These are phyloP conservation scores for Tagetes erecta DNA, from an alignment of 129 eudicot genomes.

Conservation along the genomic window DNA sequence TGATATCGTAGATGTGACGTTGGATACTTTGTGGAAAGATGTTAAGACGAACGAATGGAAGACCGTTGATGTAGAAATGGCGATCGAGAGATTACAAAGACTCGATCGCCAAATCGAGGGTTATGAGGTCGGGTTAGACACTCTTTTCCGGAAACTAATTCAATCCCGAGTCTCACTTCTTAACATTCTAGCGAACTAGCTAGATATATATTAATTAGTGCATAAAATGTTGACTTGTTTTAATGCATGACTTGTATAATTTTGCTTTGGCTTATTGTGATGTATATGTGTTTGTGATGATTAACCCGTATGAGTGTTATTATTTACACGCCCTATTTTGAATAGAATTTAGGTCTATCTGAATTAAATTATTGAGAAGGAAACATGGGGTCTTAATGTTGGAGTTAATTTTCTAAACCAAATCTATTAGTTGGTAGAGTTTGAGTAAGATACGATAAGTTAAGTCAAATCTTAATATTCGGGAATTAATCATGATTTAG, in stretches of 20 bases:
- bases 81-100: conserved; percentile 17
- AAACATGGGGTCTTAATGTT: too few species aligned
- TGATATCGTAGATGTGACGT: conserved; percentile 25
- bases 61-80: neutral
- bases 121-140: conserved; percentile 31
- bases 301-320: too few species aligned
- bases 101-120: conserved; percentile 29
- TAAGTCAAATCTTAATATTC: too few species aligned
- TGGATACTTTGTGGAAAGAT: conserved; percentile 21
- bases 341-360: too few species aligned
- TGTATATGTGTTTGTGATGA: too few species aligned
- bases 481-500: too few species aligned
- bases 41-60: conserved; percentile 14
- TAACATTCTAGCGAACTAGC: conserved; percentile 36
- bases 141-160: conserved; percentile 30
- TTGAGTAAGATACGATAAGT: too few species aligned
- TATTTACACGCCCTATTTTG: too few species aligned
- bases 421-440: too few species aligned
- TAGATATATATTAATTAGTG: neutral
- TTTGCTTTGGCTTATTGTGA: neutral
- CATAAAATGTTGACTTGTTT: neutral
- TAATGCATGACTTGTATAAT: too few species aligned
- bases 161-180: conserved; percentile 41
- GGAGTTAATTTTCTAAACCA: too few species aligned
- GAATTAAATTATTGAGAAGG: too few species aligned